Conservation (phyloP, 2,329 filamentous ascomycete genomes). For the Leptographium flavum region DNA sequence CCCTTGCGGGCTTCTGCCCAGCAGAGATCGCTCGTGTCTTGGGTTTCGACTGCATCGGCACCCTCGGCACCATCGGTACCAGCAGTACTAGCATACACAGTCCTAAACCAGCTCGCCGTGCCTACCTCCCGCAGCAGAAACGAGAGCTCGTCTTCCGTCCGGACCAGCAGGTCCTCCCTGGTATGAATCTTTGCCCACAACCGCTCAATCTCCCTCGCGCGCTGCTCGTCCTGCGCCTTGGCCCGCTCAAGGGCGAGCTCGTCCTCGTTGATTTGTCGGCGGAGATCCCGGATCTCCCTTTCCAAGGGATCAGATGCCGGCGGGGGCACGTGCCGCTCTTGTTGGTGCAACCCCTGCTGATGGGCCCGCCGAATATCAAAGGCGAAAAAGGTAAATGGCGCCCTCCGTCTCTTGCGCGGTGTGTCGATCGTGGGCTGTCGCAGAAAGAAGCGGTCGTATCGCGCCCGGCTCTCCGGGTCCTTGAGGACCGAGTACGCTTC, state of each 20-base stretch:
- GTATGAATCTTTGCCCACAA: background rate
- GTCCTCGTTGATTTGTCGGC: conserved; percentile 1
- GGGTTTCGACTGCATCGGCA: too few species aligned
- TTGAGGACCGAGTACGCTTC: conserved; percentile 12
- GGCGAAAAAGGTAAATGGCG: background rate
- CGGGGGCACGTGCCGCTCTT: background rate
- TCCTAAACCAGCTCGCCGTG: background rate
- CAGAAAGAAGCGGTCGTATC: conserved; percentile 3
- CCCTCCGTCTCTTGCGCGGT: background rate
- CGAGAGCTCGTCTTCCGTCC: background rate
- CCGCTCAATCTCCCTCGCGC: background rate
- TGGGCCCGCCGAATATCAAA: background rate
- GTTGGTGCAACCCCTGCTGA: background rate
- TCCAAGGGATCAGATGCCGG: conserved; percentile 4
- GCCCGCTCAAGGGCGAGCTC: background rate
- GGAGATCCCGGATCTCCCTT: conserved; percentile 2
- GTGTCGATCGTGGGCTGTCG: too few species aligned
- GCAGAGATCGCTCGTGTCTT: background rate
- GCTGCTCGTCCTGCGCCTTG: too few species aligned
- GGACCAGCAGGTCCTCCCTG: background rate
- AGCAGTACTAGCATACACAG: too few species aligned
- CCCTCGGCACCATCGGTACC: too few species aligned
- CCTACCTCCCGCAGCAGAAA: background rate
- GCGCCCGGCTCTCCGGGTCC: conserved; percentile 5
- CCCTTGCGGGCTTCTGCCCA: background rate